phyloP scores from a whole-genome alignment of 768 basidiomycete species.

The Mrakia blollopis region DNA sequence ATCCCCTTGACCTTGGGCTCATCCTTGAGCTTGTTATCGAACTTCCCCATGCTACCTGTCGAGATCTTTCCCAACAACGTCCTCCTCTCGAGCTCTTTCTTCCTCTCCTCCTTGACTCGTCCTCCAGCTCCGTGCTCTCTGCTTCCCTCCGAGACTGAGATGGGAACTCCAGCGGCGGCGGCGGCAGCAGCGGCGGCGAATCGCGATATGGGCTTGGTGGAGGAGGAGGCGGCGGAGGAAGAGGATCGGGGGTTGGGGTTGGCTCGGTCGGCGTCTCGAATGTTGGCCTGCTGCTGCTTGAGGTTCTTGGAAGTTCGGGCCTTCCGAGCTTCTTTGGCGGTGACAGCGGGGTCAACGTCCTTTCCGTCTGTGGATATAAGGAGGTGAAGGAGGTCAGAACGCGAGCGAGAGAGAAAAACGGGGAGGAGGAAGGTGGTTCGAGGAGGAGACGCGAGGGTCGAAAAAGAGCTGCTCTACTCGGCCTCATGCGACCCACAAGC shows the following conservation, averaged over 20 bases:
- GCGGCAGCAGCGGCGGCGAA: conserved; percentile 13
- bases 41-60: conserved; percentile 90
- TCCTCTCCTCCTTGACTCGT: conserved; percentile 52
- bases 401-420: too few relatives aligned
- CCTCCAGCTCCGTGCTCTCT: conserved; percentile 23
- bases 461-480: not conserved
- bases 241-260: conserved; percentile 19
- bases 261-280: conserved; percentile 50
- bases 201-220: conserved; percentile 35
- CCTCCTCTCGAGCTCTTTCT: conserved; percentile 68
- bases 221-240: conserved; percentile 24
- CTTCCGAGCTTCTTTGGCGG: conserved; percentile 72
- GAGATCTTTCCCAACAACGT: conserved; percentile 70
- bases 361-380: conserved; percentile 52
- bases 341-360: conserved; percentile 72
- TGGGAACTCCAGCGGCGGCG: conserved; percentile 11
- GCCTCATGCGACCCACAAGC: not conserved
- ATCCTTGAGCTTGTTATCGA: conserved; percentile 82
- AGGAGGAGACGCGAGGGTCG: not conserved
- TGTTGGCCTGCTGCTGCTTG: conserved; percentile 66
- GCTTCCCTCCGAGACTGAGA: conserved; percentile 24
- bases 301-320: conserved; percentile 78
- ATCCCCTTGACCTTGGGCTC: conserved; percentile 79
- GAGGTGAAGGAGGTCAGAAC: conserved; percentile 18
- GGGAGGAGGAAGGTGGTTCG: too few relatives aligned